Evolutionary conservation across 1,139 yeast genomes (phyloP).

Genomic region (Magnusiomyces magnusii): DNA sequence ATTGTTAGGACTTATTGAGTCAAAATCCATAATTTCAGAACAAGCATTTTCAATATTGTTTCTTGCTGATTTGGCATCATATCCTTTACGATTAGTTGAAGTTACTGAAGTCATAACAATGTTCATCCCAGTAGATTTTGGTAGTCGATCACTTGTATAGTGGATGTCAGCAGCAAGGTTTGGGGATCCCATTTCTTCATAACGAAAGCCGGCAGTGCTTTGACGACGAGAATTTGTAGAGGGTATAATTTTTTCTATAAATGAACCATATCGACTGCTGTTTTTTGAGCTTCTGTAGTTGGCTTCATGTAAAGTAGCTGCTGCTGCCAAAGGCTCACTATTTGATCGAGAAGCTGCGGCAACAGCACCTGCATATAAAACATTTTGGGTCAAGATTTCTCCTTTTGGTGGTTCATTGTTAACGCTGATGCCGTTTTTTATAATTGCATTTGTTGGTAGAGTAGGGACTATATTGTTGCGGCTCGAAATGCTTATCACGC

Average conservation of each 20-base stretch:
- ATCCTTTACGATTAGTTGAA: background rate
- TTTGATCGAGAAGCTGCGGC: background rate
- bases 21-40: background rate
- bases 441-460: too few species aligned
- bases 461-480: too few species aligned
- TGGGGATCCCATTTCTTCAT: slow-evolving; percentile 4
- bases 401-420: too few species aligned
- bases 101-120: background rate
- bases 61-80: background rate
- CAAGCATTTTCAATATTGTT: background rate
- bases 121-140: background rate
- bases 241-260: background rate
- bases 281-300: background rate
- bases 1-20: background rate
- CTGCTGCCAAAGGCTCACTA: background rate
- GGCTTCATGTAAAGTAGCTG: background rate
- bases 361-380: background rate
- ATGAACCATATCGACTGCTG: background rate
- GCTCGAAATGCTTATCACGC: too few species aligned
- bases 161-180: background rate
- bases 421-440: too few species aligned
- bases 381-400: background rate
- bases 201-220: slow-evolving; percentile 3
- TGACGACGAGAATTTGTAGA: background rate
- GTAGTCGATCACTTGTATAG: slow-evolving; percentile 1